Evolutionary conservation across 2,329 filamentous ascomycete species (phyloP), one percentile per base, ranked within the genome.

Genomic region (Diaporthe amygdali): DNA sequence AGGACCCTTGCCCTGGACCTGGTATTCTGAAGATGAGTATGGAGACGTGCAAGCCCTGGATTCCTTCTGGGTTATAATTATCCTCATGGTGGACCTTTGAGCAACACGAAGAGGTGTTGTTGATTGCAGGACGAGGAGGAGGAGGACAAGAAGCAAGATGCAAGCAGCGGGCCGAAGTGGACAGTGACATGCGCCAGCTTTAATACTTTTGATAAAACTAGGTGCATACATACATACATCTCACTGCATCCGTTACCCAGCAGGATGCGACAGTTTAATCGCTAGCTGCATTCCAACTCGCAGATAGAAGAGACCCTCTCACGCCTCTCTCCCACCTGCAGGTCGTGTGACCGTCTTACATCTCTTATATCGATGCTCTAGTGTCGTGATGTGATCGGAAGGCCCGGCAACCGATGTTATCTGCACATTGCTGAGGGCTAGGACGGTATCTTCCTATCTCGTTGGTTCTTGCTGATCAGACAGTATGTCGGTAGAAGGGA

Each of bases 51-150:
- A 64, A 64, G 59, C 59, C 59, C 30, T 64, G 59, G 44, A 64
- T 64, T 64, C 59, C 59, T 64, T 64, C 27, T 37, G 59, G 44
- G 30, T 64, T 64, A 64, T 64, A 49, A 64, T 64, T 64, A 64
- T 64, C 59, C 32, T 41, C 66, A 68, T 68, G 54, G 54, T 68
- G 66, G 49, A 49, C 37, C 66, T 59, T 37, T 68, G 41, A 27
- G 59, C 41, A 49, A 49, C 59, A 64, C 64, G 27, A 10, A n/a
- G 25, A 54, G 37, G n/a, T 41, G 64, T 54, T 20, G 32, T 32
- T 46, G 27, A 44, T 37, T 30, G 37, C n/a, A 37, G 20, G 56
- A 34, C 9, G 14, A 34, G 39, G 8, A 41, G 14, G 30, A 46
- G 30, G 52, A 56, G 52, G n/a, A 20, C 30, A 30, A 39, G 52